These are phyloP conservation scores for Penicillium sp. DNA, from an alignment of 2,329 filamentous ascomycete species.

Conservation along the genomic window DNA sequence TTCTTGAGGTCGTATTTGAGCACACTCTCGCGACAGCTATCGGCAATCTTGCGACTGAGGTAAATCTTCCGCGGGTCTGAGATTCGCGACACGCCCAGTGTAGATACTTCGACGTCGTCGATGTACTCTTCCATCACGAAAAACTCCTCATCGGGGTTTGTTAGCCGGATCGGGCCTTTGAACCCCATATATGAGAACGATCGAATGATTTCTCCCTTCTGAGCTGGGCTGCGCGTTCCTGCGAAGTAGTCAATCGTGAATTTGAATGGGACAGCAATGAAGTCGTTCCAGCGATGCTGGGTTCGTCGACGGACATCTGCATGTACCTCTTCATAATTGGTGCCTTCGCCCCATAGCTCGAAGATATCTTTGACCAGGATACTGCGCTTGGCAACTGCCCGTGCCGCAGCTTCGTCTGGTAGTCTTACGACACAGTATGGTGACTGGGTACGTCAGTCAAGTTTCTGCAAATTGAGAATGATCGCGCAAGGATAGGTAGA, in stretches of 20 bases:
- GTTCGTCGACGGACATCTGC: constrained; percentile 59
- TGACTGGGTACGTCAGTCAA: constrained; percentile 53
- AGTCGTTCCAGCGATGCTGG: constrained; percentile 63
- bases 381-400: constrained; percentile 67
- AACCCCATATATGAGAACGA: constrained; percentile 77
- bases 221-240: constrained; percentile 61
- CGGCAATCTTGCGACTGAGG: constrained; percentile 69
- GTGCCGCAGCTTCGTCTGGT: constrained; percentile 62
- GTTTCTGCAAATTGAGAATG: constrained; percentile 14
- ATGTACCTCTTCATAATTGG: constrained; percentile 67
- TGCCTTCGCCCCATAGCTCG: constrained; percentile 80
- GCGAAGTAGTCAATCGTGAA: constrained; percentile 83
- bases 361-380: constrained; percentile 81
- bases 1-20: constrained; percentile 87
- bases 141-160: constrained; percentile 69
- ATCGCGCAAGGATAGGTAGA: constrained; percentile 1
- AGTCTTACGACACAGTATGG: constrained; percentile 80
- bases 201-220: constrained; percentile 75
- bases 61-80: constrained; percentile 59
- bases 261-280: constrained; percentile 68
- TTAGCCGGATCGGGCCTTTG: constrained; percentile 73
- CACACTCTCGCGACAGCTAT: constrained; percentile 65
- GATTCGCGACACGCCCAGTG: constrained; percentile 41
- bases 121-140: constrained; percentile 80
- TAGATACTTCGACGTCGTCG: constrained; percentile 36